Conservation (phyloP, 306 rosid genomes). For the Vigna trinervia region DNA sequence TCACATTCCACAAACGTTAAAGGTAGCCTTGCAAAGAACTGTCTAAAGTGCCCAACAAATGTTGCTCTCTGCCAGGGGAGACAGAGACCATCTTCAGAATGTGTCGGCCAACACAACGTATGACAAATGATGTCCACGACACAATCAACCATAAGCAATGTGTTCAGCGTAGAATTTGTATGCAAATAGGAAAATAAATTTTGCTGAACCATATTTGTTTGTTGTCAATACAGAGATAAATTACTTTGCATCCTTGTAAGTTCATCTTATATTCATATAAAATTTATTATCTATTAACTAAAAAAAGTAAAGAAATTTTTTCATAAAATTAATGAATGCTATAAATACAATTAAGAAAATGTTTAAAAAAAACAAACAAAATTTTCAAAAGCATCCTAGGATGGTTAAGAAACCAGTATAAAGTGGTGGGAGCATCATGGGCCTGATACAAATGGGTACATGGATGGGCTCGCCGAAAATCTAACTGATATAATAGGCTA, state of each 20-base stretch:
- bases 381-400: neutral
- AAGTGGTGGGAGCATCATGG: neutral
- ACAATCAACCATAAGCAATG: neutral
- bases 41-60: constrained; percentile 53
- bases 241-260: neutral
- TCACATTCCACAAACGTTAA: constrained; percentile 12
- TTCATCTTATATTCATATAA: too few species aligned
- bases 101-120: constrained; percentile 33
- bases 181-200: constrained; percentile 13
- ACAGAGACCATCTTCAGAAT: constrained; percentile 32
- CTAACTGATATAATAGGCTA: too few species aligned
- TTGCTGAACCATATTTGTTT: neutral
- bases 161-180: neutral
- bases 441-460: neutral
- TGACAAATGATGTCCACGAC: constrained; percentile 14
- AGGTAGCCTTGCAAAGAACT: constrained; percentile 57
- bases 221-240: neutral
- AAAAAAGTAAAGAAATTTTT: neutral
- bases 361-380: neutral
- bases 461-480: neutral
- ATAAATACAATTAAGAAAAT: too few species aligned
- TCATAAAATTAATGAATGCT: neutral
- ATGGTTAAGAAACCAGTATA: too few species aligned
- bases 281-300: too few species aligned
- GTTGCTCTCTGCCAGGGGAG: constrained; percentile 35